Evolutionary conservation across 148 eudicot species (phyloP).

Genomic region (Persicaria maculosa): DNA sequence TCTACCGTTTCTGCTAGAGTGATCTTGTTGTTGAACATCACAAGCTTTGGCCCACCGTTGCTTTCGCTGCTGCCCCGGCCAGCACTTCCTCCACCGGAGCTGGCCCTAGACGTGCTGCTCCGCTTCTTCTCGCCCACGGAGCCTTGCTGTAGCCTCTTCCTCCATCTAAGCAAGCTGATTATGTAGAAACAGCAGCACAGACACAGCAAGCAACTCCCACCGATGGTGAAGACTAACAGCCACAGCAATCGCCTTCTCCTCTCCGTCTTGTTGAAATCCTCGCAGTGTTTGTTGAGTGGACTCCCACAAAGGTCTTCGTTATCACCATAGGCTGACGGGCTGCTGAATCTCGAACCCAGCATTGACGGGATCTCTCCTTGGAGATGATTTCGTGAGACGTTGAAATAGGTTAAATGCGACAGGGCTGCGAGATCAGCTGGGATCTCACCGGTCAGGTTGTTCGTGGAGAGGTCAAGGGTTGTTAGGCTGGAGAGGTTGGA

Average conservation of each 20-base stretch:
- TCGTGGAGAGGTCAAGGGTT: conserved; percentile 51
- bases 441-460: conserved; percentile 48
- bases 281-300: conserved; percentile 43
- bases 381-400: conserved; percentile 50
- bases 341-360: conserved; percentile 40
- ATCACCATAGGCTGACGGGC: conserved; percentile 37
- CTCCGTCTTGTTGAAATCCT: conserved; percentile 17
- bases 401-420: conserved; percentile 38
- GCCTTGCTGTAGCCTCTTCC: conserved; percentile 36
- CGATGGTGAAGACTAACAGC: conserved; percentile 35
- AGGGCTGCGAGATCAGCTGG: conserved; percentile 47
- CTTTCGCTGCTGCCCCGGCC: conserved; percentile 57
- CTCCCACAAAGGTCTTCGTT: conserved; percentile 60
- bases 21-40: conserved; percentile 72
- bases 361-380: conserved; percentile 62
- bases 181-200: conserved; percentile 56
- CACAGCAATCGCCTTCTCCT: conserved; percentile 37
- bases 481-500: conserved; percentile 41
- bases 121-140: conserved; percentile 51
- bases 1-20: conserved; percentile 65
- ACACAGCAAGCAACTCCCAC: conserved; percentile 35
- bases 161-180: conserved; percentile 50
- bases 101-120: conserved; percentile 59
- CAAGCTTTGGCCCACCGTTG: conserved; percentile 63
- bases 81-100: conserved; percentile 44